Base-by-base conservation (phyloP, 345 rosid species). In the Pistacia integerrima region DNA sequence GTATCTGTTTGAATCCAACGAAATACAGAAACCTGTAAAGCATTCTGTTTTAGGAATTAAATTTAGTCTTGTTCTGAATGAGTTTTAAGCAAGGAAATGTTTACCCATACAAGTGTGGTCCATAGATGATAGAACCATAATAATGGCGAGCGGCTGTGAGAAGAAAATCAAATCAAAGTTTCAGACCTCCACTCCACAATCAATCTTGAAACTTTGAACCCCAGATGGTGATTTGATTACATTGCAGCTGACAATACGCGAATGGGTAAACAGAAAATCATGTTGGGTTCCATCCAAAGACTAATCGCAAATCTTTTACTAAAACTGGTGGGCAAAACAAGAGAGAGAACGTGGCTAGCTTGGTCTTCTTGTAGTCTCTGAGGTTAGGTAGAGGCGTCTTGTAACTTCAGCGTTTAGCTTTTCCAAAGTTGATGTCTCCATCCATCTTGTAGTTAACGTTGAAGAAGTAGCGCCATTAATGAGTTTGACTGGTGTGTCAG, bases 211-310 rank as follows among this genome's bases (percentile, higher is more conserved):
- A n/a, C 46, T 70, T 66, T 52, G 51, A 55, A 55, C 64, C 52
- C 38, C 57, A 35, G 20, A 38, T 12, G 64, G 3, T 56, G 63
- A 56, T 70, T 11, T n/a, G 14, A 35, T 62, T 2, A 62, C 56
- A 17, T 20, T 13, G 35, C 3, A 67, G 12, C 74, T 36, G 61
- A 35, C 61, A 41, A 52, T 3, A 14, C 68, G 11, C 22, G 28
- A 17, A 28, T 69, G 18, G 63, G 30, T 18, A 49, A 17, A 8
- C 10, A 9, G 25, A 33, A 54, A 69, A 30, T 69, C 18, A 54
- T 69, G 73, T 69, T 55, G 12, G 60, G 63, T 70, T 55, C 30
- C 30, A 70, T 70, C 38, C 22, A 56, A 35, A 5, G 33, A 10
- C 18, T 38, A 55, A 69, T 69, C 61, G 54, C 44, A 30, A 7